Evolutionary conservation across 306 rosid species (phyloP), one percentile per base, ranked within the genome.

Genomic region (Mimosa bimucronata): DNA sequence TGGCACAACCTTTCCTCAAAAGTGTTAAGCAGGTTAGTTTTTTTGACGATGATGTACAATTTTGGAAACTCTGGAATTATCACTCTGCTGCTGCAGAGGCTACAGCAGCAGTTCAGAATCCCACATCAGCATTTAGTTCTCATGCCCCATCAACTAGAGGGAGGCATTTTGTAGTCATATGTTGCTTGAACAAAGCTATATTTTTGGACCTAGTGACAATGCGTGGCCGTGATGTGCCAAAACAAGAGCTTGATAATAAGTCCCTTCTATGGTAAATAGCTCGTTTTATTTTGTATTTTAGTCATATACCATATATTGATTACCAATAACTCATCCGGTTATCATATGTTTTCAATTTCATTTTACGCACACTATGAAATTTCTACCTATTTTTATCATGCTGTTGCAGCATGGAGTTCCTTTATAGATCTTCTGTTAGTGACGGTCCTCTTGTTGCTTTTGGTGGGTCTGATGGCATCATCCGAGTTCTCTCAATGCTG

Each of bases 371-470:
- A 16, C 48, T 21, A 31, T 75, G 62, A 52, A 41, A 79, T 83
- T 44, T 76, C 9, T 78, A 50, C 44, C 37, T 38, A 21, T 84
- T 61, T 83, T 66, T 78, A 15, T 50, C 72, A 46, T 84, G 61
- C 84, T 85, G 75, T 86, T 91, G 84, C 83, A 95, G 99, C 84
- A 91, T 95, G 99, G 98, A 95, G 90, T 95, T 95, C 86, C 98
- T 95, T 82, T 90, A 93, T 79, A 91, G 93, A 91, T 80, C 94
- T 37, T 85, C 91, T 11, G 88, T 87, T 78, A 92, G 88, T 74
- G 99, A 95, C 75, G 97, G 88, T 76, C 98, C 99, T 77, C 98
- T 95, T 78, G 99, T 95, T 74, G 99, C 98, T 83, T 95, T 95
- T 88, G 99, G 99, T 77, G 97, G 96, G 83, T 89, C 97, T 50